Percentiles rank a stretch among this genome's conserved stretches.
Evolutionary conservation across 2,329 filamentous ascomycete genomes (phyloP).

Genomic region (Alternaria triticina): DNA sequence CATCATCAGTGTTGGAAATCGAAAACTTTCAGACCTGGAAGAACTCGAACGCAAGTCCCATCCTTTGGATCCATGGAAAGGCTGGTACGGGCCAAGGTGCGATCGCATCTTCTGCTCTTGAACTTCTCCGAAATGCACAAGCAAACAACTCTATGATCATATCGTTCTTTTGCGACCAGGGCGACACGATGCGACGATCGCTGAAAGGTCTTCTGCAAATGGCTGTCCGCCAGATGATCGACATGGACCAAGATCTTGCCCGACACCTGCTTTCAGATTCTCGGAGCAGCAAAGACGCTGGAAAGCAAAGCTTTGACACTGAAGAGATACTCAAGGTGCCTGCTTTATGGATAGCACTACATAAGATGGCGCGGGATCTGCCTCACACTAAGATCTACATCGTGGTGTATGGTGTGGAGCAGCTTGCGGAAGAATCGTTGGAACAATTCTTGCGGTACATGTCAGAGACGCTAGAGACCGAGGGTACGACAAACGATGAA

Average conservation of each 20-base stretch:
- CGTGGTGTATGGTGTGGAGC: slow-evolving; percentile 26
- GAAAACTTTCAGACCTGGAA: slow-evolving; percentile 22
- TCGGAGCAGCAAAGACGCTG: slow-evolving; percentile 20
- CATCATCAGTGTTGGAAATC: slow-evolving; percentile 20
- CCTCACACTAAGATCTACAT: slow-evolving; percentile 20
- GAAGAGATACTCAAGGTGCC: slow-evolving; percentile 22
- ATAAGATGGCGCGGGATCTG: slow-evolving; percentile 20
- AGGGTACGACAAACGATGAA: background rate
- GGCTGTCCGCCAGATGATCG: slow-evolving; percentile 26
- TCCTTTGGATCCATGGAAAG: slow-evolving; percentile 34
- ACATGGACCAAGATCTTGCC: slow-evolving; percentile 24
- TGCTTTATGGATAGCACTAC: slow-evolving; percentile 25
- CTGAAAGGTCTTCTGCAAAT: slow-evolving; percentile 23
- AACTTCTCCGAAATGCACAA: slow-evolving; percentile 10
- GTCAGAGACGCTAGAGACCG: slow-evolving; percentile 1
- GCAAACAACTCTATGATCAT: slow-evolving; percentile 15
- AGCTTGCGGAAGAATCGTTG: slow-evolving; percentile 27
- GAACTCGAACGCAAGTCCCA: slow-evolving; percentile 1
- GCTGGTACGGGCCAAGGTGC: slow-evolving; percentile 27
- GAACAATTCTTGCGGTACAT: slow-evolving; percentile 20
- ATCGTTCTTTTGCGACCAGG: slow-evolving; percentile 33
- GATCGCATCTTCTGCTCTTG: slow-evolving; percentile 28
- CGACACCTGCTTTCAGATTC: slow-evolving; percentile 27
- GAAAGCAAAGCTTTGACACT: slow-evolving; percentile 23
- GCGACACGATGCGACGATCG: slow-evolving; percentile 24